A percentile compares a stretch with the other conserved stretches of the same genome.
phyloP scores from a whole-genome alignment of 2,329 filamentous ascomycete species.

The Paraphoma chrysanthemicola region DNA sequence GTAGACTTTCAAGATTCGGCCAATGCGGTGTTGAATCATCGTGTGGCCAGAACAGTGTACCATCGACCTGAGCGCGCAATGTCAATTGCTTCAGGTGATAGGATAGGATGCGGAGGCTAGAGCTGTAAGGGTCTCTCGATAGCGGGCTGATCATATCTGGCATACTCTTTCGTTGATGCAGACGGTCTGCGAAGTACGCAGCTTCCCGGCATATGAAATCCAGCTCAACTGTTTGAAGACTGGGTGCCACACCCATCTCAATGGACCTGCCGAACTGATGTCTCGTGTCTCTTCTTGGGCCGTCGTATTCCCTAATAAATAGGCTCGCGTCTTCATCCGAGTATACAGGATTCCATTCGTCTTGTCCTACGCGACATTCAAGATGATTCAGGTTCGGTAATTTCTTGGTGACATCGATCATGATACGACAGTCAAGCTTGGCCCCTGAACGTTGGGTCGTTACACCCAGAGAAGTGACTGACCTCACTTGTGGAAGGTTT shows the following conservation, averaged over 20 bases:
- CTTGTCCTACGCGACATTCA: not conserved
- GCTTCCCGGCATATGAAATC: not conserved
- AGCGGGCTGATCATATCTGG: constrained; percentile 11
- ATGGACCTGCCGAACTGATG: no score
- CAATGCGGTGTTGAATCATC: constrained; percentile 9
- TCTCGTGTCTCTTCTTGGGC: constrained; percentile 17
- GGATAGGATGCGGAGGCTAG: constrained; percentile 15
- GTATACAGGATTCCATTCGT: not conserved
- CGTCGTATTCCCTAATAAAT: constrained; percentile 11
- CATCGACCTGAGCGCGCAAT: constrained; percentile 8
- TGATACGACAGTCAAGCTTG: not conserved
- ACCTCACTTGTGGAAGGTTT: not conserved
- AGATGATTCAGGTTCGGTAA: not conserved
- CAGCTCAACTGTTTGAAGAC: no score
- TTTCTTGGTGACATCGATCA: not conserved
- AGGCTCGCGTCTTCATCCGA: not conserved
- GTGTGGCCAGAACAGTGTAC: constrained; percentile 17
- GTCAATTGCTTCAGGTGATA: constrained; percentile 9
- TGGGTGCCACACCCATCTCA: no score
- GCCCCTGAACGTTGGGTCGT: not conserved
- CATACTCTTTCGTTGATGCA: not conserved
- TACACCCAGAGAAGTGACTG: not conserved
- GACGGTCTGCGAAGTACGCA: not conserved
- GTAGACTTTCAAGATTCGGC: constrained; percentile 14
- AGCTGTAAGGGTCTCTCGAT: constrained; percentile 15